phyloP scores from a whole-genome alignment of 2,329 filamentous ascomycete genomes.

The Colletotrichum costaricense region DNA sequence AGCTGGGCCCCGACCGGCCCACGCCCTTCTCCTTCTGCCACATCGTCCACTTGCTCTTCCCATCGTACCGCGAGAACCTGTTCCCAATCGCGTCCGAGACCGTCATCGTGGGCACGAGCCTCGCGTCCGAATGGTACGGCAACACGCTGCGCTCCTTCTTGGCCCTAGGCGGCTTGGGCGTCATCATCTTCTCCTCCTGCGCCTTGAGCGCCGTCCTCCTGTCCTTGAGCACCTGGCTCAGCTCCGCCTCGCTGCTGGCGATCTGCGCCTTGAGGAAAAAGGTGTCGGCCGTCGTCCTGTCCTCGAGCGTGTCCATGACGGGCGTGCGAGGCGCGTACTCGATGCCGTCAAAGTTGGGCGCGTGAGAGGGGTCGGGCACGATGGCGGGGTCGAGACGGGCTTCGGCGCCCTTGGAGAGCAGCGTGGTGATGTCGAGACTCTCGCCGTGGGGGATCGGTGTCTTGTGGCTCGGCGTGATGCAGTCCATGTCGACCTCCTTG shows the following conservation, averaged over 20 bases:
- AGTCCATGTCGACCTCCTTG: constrained; percentile 99
- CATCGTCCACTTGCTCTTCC: constrained; percentile 27
- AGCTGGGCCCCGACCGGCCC: constrained; percentile 32
- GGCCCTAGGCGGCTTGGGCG: constrained; percentile 8
- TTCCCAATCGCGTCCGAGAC: constrained; percentile 48
- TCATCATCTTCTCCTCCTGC: constrained; percentile 40
- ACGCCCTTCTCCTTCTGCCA: constrained; percentile 35
- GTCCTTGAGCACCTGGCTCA: constrained; percentile 77
- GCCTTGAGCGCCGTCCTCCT: constrained; percentile 52
- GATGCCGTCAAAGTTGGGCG: constrained; percentile 72
- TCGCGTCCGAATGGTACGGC: constrained; percentile 50
- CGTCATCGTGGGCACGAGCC: constrained; percentile 48
- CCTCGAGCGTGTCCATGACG: constrained; percentile 80
- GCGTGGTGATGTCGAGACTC: constrained; percentile 82
- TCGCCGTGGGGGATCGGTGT: constrained; percentile 85
- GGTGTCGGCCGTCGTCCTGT: constrained; percentile 56
- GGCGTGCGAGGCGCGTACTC: constrained; percentile 77
- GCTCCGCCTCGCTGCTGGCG: constrained; percentile 76
- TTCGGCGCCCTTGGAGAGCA: constrained; percentile 77
- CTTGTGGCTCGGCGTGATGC: constrained; percentile 88
- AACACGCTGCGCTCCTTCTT: constrained; percentile 40
- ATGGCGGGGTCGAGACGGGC: constrained; percentile 77
- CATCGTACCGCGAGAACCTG: constrained; percentile 29
- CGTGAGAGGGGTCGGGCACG: constrained; percentile 59
- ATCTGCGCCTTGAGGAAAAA: constrained; percentile 89